Evolutionary conservation across 2,329 filamentous ascomycete species (phyloP), one percentile per base, ranked within the genome.

Genomic region (Lachnum nothofagi): DNA sequence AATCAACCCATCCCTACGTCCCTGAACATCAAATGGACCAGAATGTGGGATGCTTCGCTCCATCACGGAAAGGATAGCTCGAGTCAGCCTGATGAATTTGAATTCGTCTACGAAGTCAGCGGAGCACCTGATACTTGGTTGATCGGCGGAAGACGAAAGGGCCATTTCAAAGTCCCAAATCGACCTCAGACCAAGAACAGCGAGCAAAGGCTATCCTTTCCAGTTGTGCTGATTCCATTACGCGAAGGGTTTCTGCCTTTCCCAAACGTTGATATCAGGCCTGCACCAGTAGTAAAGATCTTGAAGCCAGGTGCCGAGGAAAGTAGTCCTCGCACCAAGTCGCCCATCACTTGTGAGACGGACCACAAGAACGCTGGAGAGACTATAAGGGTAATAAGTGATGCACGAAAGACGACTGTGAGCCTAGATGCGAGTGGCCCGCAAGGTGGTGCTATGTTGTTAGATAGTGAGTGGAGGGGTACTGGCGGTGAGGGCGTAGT

Each of bases 21-120:
- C 0, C 71, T 91, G 2, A 73, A 75, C 34, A 72, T 85, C 9
- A 75, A 74, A 53, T 85, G 80, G 78, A 83, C 81, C 8, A 74
- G 80, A 23, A 66, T 72, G 2, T 85, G 82, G 82, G 77, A 83
- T 55, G 79, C 75, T 0, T 65, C 66, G 1, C 53, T 63, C 8
- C 55, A 64, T 3, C 44, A 60, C 14, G 64, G 63, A 31, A 45
- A 54, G 9, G 38, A 48, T 22, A 29, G 20, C 16, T 37, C 45
- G 12, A 22, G 33, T 22, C 34, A 51, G 38, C 24, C 46, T 25
- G 49, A 60, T 19, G 74, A 80, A 19, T 72, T 90, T 1, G 82
- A 90, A 54, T 95, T 95, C 62, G 82, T 84, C 56, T 94, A 93
- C 67, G 91, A 95, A 58, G 75, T 97, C 19, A 80, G 82, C 12